Percentiles rank a stretch among this genome's conserved stretches.
phyloP scores from a whole-genome alignment of 2,329 filamentous ascomycete species.

The Monosporascus sp. region DNA sequence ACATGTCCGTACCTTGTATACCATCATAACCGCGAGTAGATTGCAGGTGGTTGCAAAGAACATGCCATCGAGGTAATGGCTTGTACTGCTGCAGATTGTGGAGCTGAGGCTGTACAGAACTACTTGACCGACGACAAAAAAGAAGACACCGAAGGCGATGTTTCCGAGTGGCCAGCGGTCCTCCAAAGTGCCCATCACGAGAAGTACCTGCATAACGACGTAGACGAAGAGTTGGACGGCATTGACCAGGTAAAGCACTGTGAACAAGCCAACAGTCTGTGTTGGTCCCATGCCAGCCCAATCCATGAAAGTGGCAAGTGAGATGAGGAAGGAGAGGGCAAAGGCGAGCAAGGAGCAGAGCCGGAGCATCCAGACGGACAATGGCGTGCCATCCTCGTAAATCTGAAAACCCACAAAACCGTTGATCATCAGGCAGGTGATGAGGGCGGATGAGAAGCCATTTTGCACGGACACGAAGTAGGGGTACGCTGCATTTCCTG shows the following conservation, averaged over 20 bases:
- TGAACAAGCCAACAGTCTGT: conserved; percentile 84
- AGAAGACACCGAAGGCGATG: conserved; percentile 83
- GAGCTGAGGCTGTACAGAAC: conserved; percentile 86
- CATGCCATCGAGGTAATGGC: conserved; percentile 90
- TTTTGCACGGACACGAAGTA: conserved; percentile 90
- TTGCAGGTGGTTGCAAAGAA: conserved; percentile 96
- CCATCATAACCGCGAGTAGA: conserved; percentile 95
- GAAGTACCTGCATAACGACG: conserved; percentile 76
- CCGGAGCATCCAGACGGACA: conserved; percentile 90
- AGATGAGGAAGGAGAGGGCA: conserved; percentile 77
- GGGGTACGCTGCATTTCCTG: conserved; percentile 72
- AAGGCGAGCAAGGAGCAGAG: conserved; percentile 76
- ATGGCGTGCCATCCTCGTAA: conserved; percentile 90
- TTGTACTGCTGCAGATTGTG: conserved; percentile 74
- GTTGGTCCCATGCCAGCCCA: conserved; percentile 82
- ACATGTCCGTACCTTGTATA: conserved; percentile 72
- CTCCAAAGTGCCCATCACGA: conserved; percentile 84
- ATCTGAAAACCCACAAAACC: conserved; percentile 98
- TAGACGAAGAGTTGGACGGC: conserved; percentile 83
- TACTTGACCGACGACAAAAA: conserved; percentile 89
- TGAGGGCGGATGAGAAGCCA: conserved; percentile 77
- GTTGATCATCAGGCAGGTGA: conserved; percentile 89
- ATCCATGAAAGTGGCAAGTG: conserved; percentile 85
- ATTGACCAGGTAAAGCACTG: conserved; percentile 87
- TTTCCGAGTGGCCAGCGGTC: conserved; percentile 94